Base-by-base conservation (phyloP, 2,329 filamentous ascomycete genomes). In the Fusarium guadeloupense region DNA sequence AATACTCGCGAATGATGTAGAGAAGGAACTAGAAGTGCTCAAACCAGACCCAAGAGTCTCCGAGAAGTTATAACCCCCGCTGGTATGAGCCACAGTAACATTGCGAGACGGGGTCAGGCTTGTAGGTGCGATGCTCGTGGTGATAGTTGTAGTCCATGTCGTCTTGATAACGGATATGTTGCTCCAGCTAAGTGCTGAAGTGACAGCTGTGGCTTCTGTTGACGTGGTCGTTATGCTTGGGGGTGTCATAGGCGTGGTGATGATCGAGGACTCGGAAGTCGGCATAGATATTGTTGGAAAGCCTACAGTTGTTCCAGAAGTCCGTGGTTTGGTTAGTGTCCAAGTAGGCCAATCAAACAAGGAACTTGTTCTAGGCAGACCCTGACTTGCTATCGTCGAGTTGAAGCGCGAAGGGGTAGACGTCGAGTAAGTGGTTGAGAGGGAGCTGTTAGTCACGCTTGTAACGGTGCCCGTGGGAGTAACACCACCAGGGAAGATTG, bases 341-440 rank as follows among this genome's bases (percentile, higher is more conserved):
- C 47, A 52, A 23, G 66, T 68, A 16, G 58, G 49, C 66, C 66
- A 69, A 9, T 57, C 47, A 19, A 53, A 50, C 5, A 55, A 41
- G 12, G 46, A 43, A 12, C 26, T 48, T 16, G 52, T 56, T 20
- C 40, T 21, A 10, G 42, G 44, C 8, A 33, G 16, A 10, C 7
- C 33, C 26, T 17, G 39, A 5, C 30, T 52, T 14, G 31, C 34
- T 20, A 43, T 54, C 9, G 58, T 59, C 12, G 44, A 38, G 17
- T 61, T 48, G 12, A 30, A 35, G 26, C 30, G 38, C 19, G 56
- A 62, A 23, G 40, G 9, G 10, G 26, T 40, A 9, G 39, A 31
- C n/a, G 59, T 52, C 9, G 28, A 37, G 40, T 60, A 50, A 9
- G 47, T 37, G 7, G 61, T 51, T 9, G 37, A 41, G 9, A 43